Evolutionary conservation across 805 yeast species (phyloP).

Genomic region (Wickerhamiella occidentalis): DNA sequence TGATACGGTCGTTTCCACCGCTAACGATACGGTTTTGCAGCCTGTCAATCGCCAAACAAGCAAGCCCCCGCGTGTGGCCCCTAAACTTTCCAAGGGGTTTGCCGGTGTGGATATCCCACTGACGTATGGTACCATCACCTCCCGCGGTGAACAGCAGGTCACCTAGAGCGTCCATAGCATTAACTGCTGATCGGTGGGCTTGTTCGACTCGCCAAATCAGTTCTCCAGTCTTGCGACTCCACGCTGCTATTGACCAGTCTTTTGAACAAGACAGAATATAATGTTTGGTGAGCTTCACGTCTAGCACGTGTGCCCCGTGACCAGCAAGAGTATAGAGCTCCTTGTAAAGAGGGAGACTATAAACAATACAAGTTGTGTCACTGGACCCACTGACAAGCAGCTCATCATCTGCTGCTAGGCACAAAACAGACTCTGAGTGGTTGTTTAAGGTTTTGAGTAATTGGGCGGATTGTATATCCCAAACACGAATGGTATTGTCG

Average conservation of each 20-base stretch:
- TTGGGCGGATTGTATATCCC: slow-evolving; percentile 24
- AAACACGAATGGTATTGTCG: slow-evolving; percentile 27
- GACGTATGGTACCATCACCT: slow-evolving; percentile 69
- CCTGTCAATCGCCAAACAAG: slow-evolving; percentile 69
- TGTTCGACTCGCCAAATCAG: slow-evolving; percentile 16
- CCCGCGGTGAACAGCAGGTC: slow-evolving; percentile 28
- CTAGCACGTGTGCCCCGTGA: slow-evolving; percentile 85
- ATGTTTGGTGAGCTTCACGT: slow-evolving; percentile 64
- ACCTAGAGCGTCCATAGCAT: slow-evolving; percentile 24
- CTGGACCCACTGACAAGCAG: slow-evolving; percentile 14
- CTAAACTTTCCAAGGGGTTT: slow-evolving; percentile 49
- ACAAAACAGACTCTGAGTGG: slow-evolving; percentile 14
- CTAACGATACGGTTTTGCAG: slow-evolving; percentile 59
- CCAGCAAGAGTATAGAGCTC: slow-evolving; percentile 72
- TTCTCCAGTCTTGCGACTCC: slow-evolving; percentile 21
- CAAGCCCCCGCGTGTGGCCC: slow-evolving; percentile 77
- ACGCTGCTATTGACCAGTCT: slow-evolving; percentile 26
- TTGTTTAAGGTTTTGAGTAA: slow-evolving; percentile 18
- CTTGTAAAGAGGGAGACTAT: slow-evolving; percentile 85
- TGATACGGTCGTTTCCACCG: slow-evolving; percentile 77
- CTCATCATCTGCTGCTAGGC: slow-evolving; percentile 10
- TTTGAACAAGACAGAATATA: slow-evolving; percentile 28
- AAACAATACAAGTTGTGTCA: slow-evolving; percentile 29
- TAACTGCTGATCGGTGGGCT: slow-evolving; percentile 30
- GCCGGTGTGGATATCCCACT: slow-evolving; percentile 71